Base-by-base conservation (phyloP, 176 grass and related monocot genomes). In the Rhynchospora tenuis region DNA sequence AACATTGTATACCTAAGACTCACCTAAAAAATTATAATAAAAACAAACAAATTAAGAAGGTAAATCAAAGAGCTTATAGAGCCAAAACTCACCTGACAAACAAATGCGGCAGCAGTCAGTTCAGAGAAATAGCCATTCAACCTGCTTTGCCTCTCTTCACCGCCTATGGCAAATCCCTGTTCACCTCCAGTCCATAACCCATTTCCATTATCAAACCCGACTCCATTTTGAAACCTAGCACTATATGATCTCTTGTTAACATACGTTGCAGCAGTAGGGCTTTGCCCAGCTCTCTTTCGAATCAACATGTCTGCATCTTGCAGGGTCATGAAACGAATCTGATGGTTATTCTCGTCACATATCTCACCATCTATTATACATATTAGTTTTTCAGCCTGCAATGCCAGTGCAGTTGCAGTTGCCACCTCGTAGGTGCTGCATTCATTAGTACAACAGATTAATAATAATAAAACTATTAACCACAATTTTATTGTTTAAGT, bases 121-220 rank as follows among this genome's bases (percentile, higher is more conserved):
- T 90, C 88, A 7, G 85, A 83, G 58, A 87, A 81, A 57, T 90
- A 90, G 14, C 85, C 88, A 81, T 90, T 90, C 73, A 87, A 87
- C 57, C 85, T 87, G 56, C 88, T 84, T 46, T 86, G 57, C 17
- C 81, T 79, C 76, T 90, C 88, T 74, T 85, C 81, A 29, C 88
- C 88, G 59, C 88, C 88, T 27, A 90, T 87, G 75, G 88, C 88
- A 76, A 90, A 90, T 64, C 88, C 88, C 65, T 87, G 84, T 80
- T 83, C 65, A 19, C 56, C 29, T 65, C 83, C 79, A 48, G 59
- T 68, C 88, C 88, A 89, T 23, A 89, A 71, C 48, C 88, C 88
- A 55, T 90, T 90, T n/a, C 88, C 88, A 61, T 87, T 87, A 54
- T 87, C 88, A 87, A 90, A 90, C 43, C 88, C 88, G n/a, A 90